Conservation (phyloP, 1,284 basidiomycete genomes). For the Ceratobasidium sp. region DNA sequence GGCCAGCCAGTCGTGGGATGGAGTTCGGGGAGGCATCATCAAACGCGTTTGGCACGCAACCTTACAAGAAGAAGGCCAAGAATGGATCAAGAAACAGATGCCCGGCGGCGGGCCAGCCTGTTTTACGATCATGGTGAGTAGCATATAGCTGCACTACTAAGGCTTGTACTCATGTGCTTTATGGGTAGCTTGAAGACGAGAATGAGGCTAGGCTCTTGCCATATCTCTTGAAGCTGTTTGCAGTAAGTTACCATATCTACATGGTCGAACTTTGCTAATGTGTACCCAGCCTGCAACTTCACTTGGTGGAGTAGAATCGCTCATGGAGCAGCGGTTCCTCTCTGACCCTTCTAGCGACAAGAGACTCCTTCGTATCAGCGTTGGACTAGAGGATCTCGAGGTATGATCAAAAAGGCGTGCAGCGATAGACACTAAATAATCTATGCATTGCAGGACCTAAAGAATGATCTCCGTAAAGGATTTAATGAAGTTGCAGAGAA, state of each 20-base stretch:
- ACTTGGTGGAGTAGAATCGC: conserved; percentile 87
- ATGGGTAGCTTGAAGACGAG: conserved; percentile 38
- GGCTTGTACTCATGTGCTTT: too few species aligned
- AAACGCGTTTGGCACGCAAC: conserved; percentile 80
- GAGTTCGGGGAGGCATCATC: conserved; percentile 72
- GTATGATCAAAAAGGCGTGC: conserved; percentile 50
- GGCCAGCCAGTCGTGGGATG: conserved; percentile 54
- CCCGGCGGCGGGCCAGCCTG: conserved; percentile 83
- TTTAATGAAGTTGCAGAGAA: conserved; percentile 44
- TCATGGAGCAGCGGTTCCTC: conserved; percentile 77
- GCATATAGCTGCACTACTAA: too few species aligned
- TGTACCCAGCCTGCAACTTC: conserved; percentile 82
- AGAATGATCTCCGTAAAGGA: conserved; percentile 47
- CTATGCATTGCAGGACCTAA: conserved; percentile 46
- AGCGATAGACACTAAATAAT: background rate
- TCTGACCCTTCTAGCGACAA: conserved; percentile 76
- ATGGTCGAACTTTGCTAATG: background rate
- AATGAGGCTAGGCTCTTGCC: conserved; percentile 60
- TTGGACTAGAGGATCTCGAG: conserved; percentile 82
- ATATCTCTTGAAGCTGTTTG: conserved; percentile 70
- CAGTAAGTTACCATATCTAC: conserved; percentile 57
- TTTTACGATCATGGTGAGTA: conserved; percentile 70
- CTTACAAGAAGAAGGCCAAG: conserved; percentile 66
- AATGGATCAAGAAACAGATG: conserved; percentile 77
- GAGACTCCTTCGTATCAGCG: conserved; percentile 72